A percentile compares a stretch with the other conserved stretches of the same genome.
These are phyloP conservation scores for Priceomyces melissophilus DNA, from an alignment of 805 yeast genomes.

Conservation along the genomic window DNA sequence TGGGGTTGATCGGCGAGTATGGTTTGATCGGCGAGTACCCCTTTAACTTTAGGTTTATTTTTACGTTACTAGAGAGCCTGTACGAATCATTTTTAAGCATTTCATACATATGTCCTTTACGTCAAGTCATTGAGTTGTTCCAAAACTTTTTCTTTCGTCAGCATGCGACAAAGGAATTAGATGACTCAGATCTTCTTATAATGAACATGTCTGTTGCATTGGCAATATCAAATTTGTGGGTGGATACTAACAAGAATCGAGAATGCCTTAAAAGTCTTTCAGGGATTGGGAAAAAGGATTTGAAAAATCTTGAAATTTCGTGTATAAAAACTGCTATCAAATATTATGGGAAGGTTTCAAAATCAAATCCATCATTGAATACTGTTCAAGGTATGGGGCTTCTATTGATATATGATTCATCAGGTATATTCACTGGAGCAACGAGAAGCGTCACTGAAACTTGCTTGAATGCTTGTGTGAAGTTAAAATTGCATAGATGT, in stretches of 20 bases:
- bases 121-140: constrained; percentile 18
- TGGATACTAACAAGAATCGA: background rate
- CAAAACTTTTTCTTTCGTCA: constrained; percentile 19
- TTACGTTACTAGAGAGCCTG: constrained; percentile 23
- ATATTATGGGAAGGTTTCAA: constrained; percentile 48
- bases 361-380: constrained; percentile 30
- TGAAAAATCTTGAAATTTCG: constrained; percentile 12
- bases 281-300: constrained; percentile 5
- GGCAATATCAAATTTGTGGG: constrained; percentile 14
- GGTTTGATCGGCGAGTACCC: constrained; percentile 3
- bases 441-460: background rate
- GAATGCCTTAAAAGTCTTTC: constrained; percentile 11
- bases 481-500: constrained; percentile 25
- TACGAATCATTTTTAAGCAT: constrained; percentile 15
- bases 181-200: constrained; percentile 26
- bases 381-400: constrained; percentile 50
- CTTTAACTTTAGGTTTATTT: constrained; percentile 14
- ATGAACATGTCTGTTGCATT: constrained; percentile 24
- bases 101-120: constrained; percentile 11
- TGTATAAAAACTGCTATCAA: constrained; percentile 33
- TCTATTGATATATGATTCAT: constrained; percentile 35
- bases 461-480: constrained; percentile 24
- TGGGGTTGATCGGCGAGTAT: constrained; percentile 6
- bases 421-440: constrained; percentile 13
- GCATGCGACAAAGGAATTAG: constrained; percentile 11